Base-by-base conservation (phyloP, 257 asterid species). In the Rauvolfia tetraphylla region DNA sequence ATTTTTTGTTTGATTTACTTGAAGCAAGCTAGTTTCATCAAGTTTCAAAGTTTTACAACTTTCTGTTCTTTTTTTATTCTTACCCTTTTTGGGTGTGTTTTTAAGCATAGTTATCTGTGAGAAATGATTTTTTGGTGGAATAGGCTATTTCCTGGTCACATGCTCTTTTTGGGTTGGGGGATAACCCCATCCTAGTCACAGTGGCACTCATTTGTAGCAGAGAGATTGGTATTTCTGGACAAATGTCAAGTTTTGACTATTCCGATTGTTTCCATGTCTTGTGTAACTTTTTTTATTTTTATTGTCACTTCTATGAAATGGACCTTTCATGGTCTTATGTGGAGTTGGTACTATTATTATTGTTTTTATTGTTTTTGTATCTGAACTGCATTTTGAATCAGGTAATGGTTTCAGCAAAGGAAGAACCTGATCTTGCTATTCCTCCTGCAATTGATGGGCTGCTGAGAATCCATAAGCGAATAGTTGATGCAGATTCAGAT, bases 381-480 rank as follows among this genome's bases (percentile, higher is more conserved):
- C 48, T 67, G 20, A 14, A 31, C 8, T 67, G 77, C 34, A 18
- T 68, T 76, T 57, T 63, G 75, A 72, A 71, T 80, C 81, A 93
- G 98, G 93, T 92, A 67, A 81, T 93, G 87, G 66, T 93, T 83
- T 93, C 96, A 79, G 97, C 97, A 7, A 93, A 87, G 85, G 98
- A 90, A 83, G 96, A 92, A 81, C 97, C 96, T 49, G 89, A 83
- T 82, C 92, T 93, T 75, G 74, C 76, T 31, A 80, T 89, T 51
- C 91, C 97, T 59, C 97, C 98, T 79, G 98, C 98, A 68, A 76
- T 93, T 88, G 92, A 90, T 79, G 98, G 96, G 58, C 88, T 93
- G 77, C 88, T 93, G 44, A 89, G 86, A 84, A 87, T 93, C 77
- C 98, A 91, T 83, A 92, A 89, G 75, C 96, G 89, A 76, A 81